Conservation (phyloP, 768 basidiomycete genomes). For the Clathrus columnatus region DNA sequence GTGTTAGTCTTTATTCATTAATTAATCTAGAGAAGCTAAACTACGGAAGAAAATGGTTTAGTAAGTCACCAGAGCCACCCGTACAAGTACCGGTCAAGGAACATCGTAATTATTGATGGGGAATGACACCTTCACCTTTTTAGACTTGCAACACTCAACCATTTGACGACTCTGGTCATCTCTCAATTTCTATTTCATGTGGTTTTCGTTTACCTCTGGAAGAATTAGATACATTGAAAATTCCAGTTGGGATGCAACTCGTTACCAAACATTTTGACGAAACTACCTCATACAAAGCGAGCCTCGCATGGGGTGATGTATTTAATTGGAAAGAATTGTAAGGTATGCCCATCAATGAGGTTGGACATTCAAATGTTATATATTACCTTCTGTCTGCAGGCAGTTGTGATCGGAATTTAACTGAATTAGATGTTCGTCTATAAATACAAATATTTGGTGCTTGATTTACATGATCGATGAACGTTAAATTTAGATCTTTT, state of each 20-base stretch:
- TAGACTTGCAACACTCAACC: constrained; percentile 10
- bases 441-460: no score
- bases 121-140: no score
- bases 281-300: constrained; percentile 5
- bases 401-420: no score
- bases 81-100: not conserved
- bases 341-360: no score
- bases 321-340: constrained; percentile 6
- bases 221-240: constrained; percentile 25
- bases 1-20: constrained; percentile 22
- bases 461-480: no score
- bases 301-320: constrained; percentile 1
- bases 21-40: constrained; percentile 16
- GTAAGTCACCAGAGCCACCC: constrained; percentile 13
- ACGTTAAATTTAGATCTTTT: no score
- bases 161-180: constrained; percentile 32
- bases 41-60: constrained; percentile 22
- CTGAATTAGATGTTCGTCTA: no score
- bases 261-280: constrained; percentile 21
- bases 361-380: no score
- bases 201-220: constrained; percentile 30
- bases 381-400: no score
- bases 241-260: constrained; percentile 39
- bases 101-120: no score
- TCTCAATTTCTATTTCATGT: constrained; percentile 33